These are phyloP conservation scores for Viola odorata DNA, from an alignment of 345 rosid species.

Conservation along the genomic window DNA sequence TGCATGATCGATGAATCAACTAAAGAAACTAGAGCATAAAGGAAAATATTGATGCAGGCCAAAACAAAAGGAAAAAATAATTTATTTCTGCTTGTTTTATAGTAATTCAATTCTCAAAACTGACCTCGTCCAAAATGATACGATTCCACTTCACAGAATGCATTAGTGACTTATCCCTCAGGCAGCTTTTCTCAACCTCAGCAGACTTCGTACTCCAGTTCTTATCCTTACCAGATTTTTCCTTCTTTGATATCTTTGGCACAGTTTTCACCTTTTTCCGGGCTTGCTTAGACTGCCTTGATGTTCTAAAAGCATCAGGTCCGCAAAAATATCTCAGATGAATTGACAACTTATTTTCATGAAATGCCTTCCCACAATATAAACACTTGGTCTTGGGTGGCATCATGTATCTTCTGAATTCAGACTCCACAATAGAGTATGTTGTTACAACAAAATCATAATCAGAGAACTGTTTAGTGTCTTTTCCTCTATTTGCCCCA, in stretches of 20 bases:
- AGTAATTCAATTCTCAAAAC: constrained; percentile 9
- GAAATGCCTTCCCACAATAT: constrained; percentile 57
- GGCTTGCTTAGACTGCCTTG: constrained; percentile 75
- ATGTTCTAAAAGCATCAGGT: constrained; percentile 64
- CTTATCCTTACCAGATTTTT: constrained; percentile 12
- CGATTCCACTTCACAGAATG: constrained; percentile 83
- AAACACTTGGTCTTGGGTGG: constrained; percentile 56
- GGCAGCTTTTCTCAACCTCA: constrained; percentile 17
- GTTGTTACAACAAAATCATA: constrained; percentile 91
- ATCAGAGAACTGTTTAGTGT: constrained; percentile 39
- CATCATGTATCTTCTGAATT: constrained; percentile 67
- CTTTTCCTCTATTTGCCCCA: constrained; percentile 64
- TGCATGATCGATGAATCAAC: not conserved
- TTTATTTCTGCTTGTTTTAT: not conserved
- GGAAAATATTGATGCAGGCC: not conserved
- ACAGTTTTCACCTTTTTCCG: constrained; percentile 43
- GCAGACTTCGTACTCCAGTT: constrained; percentile 8
- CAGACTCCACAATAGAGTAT: constrained; percentile 71
- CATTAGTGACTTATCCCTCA: constrained; percentile 47
- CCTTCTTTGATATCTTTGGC: constrained; percentile 15
- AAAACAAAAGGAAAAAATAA: too few relatives aligned
- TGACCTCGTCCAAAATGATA: constrained; percentile 89
- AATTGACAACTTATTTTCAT: constrained; percentile 38
- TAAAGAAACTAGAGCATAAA: not conserved
- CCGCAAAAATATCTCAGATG: constrained; percentile 77